Base-by-base conservation (phyloP, 306 rosid genomes). In the Herpetospermum pedunculosum region DNA sequence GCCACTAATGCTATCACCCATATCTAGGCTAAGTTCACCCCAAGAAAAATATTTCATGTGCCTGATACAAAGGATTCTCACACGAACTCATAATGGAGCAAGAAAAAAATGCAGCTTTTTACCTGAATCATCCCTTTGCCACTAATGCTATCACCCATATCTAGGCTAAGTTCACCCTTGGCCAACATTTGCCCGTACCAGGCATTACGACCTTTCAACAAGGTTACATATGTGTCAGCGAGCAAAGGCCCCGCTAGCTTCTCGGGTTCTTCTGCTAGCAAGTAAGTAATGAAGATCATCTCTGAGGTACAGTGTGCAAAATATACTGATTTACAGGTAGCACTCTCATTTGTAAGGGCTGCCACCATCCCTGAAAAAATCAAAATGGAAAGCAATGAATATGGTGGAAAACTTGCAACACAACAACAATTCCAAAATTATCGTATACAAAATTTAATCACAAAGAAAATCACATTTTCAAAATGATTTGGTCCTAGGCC, bases 121-220 rank as follows among this genome's bases (percentile, higher is more conserved):
- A 93, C 98, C 98, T 93, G 96, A 79, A 93, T 90, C 97, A 93
- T 90, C 81, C 98, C 98, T 77, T 93, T 93, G 55, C 97, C 98
- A 28, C 84, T 90, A 76, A 90, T 93, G 84, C 85, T 90, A 52
- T 89, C 96, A 70, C 98, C 98, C 94, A 93, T 90, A 81, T 90
- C 97, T 23, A 86, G 87, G 73, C 84, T 90, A 54, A 93, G 80
- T 76, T 89, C 86, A 37, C 98, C 97, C 81, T 93, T 93, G 63
- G 98, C 98, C 75, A 90, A 75, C 98, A 90, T 93, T 69, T 88
- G 90, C 48, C 92, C 92, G 8, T 85, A 88, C 90, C 92, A 85
- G 7, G 88, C 87, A 43, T 88, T 90, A 15, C 97, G 92, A 0
- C 98, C 98, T 84, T 93, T 90, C 71, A 93, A 77, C 79, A 90